Base-by-base conservation (phyloP, 1,284 basidiomycete species). In the Paramarasmius palmivorus region DNA sequence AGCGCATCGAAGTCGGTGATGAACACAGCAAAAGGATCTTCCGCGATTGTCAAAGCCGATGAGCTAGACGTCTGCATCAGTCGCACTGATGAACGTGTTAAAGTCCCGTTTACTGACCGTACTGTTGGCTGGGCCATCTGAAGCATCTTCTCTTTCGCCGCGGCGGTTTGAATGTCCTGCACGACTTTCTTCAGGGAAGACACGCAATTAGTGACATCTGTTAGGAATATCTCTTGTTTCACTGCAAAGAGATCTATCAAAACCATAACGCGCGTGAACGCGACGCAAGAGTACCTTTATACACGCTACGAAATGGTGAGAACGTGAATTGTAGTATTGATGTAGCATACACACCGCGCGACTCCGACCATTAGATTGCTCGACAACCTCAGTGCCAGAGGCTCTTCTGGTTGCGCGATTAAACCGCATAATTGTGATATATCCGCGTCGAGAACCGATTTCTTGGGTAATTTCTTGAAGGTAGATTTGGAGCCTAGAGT, bases 281-380 rank as follows among this genome's bases (percentile, higher is more conserved):
- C 17, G 25, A 35, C n/a, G 29, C 14, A 38, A 15, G 14, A 53
- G 25, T 38, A 86, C 88, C 84, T 82, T 86, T 88, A 66, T 89
- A 91, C 4, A 89, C 85, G 2, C 87, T 89, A 40, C 8, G 52
- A 50, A 6, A n/a, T 59, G 20, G 23, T 65, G 64, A 29, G 20
- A 19, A 23, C 25, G 45, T n/a, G 44, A 20, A 20, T 35, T 32
- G 20, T 4, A 45, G 23, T 15, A 22, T 23, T 53, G 20, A 20
- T 50, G 25, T n/a, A n/a, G 54, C 53, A 9, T 53, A 62, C 81
- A 58, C 66, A 93, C 92, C 93, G 83, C 20, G 87, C 88, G 19
- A 90, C 92, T 5, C 92, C 93, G 52, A 94, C 86, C 75, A 95
- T 86, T 34, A 95, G 71, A 64, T 92, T 92, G 55, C 91, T 92